These are phyloP conservation scores for Sphaerobolus stellatus DNA, from an alignment of 1,284 basidiomycete species.

Conservation along the genomic window DNA sequence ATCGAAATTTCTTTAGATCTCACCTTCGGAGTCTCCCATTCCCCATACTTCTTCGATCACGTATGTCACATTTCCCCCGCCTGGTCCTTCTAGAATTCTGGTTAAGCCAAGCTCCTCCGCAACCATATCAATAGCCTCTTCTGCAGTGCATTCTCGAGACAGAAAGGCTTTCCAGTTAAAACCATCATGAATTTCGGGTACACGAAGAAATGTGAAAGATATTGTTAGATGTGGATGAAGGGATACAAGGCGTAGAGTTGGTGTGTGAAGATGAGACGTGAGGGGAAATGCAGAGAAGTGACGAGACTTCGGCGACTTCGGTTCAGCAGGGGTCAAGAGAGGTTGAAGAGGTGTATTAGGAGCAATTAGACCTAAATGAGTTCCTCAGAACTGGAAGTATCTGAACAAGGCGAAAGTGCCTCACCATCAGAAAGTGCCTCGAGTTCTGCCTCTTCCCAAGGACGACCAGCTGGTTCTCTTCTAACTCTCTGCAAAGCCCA, in stretches of 20 bases:
- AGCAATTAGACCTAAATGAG: conserved; percentile 49
- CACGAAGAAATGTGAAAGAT: conserved; percentile 59
- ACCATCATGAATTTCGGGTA: conserved; percentile 77
- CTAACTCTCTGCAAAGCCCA: conserved; percentile 71
- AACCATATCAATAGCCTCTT: conserved; percentile 53
- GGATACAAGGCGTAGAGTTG: conserved; percentile 69
- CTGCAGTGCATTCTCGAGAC: conserved; percentile 50
- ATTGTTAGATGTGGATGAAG: conserved; percentile 60
- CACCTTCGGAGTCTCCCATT: conserved; percentile 50
- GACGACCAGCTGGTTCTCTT: conserved; percentile 53
- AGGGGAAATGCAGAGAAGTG: conserved; percentile 73
- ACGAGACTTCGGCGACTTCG: conserved; percentile 41
- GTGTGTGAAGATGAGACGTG: conserved; percentile 67
- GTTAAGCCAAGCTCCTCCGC: conserved; percentile 69
- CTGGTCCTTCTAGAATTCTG: conserved; percentile 57
- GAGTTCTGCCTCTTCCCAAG: conserved; percentile 71
- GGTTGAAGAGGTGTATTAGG: conserved; percentile 48
- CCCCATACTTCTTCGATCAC: conserved; percentile 64
- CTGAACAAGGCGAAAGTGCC: conserved; percentile 19
- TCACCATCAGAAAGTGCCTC: conserved; percentile 62
- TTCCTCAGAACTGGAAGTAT: conserved; percentile 2
- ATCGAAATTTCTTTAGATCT: conserved; percentile 23
- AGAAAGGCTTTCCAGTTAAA: conserved; percentile 67
- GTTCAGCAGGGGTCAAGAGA: conserved; percentile 43
- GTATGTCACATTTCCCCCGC: conserved; percentile 63